A percentile compares a stretch with the other conserved stretches of the same genome.
Conservation (phyloP, 345 rosid genomes). For the Populus euphratica region DNA sequence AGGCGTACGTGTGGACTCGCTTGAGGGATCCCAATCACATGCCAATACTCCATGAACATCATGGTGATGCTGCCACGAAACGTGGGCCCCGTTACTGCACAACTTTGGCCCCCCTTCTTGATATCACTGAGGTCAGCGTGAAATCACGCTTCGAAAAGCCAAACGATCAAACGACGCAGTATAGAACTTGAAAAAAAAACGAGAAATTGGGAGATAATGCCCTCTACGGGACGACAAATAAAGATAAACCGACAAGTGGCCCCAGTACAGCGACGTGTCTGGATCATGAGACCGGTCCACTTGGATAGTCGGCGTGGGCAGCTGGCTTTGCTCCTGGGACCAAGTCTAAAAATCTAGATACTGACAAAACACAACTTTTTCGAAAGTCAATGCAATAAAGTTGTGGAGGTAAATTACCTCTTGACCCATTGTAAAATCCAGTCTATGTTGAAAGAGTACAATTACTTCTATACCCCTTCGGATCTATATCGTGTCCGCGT, state of each 20-base stretch:
- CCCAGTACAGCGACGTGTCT: slow-evolving; percentile 22
- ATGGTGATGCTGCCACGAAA: background rate
- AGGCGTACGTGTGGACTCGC: no score
- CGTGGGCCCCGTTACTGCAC: background rate
- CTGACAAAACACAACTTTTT: slow-evolving; percentile 58
- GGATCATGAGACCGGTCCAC: slow-evolving; percentile 41
- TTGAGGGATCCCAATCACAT: no score
- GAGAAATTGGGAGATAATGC: slow-evolving; percentile 9
- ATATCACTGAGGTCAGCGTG: background rate
- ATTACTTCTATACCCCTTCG: background rate
- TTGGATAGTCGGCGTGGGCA: slow-evolving; percentile 41
- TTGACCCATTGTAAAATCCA: background rate
- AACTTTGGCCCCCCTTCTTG: background rate
- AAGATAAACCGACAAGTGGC: slow-evolving; percentile 33
- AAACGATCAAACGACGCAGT: background rate
- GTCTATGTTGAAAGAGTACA: background rate
- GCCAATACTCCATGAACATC: no score
- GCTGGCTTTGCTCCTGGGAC: slow-evolving; percentile 20
- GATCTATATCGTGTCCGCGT: background rate
- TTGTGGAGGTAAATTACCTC: background rate
- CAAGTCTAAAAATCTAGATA: slow-evolving; percentile 16
- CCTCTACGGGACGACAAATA: background rate
- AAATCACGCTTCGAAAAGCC: background rate
- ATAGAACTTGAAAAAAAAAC: slow-evolving; percentile 8
- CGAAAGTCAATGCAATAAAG: background rate